Evolutionary conservation across 306 rosid genomes (phyloP).

Genomic region (Ammopiptanthus mongolicus): DNA sequence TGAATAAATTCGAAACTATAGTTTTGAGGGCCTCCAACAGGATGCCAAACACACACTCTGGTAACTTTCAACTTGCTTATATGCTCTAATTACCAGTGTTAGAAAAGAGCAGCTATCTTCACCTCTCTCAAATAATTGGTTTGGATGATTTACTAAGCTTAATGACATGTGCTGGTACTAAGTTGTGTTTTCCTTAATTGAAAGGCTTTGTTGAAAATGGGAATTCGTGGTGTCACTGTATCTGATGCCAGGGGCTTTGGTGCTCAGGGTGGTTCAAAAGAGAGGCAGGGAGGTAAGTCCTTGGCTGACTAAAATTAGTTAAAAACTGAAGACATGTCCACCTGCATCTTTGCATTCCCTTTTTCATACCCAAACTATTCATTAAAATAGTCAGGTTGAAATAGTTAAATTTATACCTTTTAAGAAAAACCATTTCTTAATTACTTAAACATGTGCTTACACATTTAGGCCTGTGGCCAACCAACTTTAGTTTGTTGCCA

Average conservation of each 20-base stretch:
- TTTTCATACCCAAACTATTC: not conserved
- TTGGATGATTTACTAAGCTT: conserved; percentile 6
- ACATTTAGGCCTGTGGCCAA: not conserved
- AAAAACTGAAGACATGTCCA: not conserved
- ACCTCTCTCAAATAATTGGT: not conserved
- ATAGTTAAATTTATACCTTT: conserved; percentile 4
- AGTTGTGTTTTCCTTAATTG: conserved; percentile 5
- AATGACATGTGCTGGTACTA: conserved; percentile 7
- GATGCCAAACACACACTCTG: not conserved
- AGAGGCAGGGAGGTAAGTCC: conserved; percentile 89
- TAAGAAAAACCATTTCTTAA: not conserved
- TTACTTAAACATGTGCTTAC: not conserved
- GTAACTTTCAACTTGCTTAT: not conserved
- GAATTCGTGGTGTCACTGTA: conserved; percentile 87
- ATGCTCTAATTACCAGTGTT: not conserved
- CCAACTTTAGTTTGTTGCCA: not conserved
- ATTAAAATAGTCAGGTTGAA: not conserved
- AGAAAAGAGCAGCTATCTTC: not conserved
- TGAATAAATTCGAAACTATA: not conserved
- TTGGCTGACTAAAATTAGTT: not conserved
- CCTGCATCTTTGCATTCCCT: conserved; percentile 3
- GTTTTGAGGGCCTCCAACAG: not conserved
- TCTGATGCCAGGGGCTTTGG: conserved; percentile 93
- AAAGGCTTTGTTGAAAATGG: conserved; percentile 80
- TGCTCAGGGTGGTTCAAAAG: conserved; percentile 89